Evolutionary conservation across 495 filamentous ascomycete genomes (phyloP), one percentile per base, ranked within the genome.

Genomic region (Melanomma pulvis-pyrius): DNA sequence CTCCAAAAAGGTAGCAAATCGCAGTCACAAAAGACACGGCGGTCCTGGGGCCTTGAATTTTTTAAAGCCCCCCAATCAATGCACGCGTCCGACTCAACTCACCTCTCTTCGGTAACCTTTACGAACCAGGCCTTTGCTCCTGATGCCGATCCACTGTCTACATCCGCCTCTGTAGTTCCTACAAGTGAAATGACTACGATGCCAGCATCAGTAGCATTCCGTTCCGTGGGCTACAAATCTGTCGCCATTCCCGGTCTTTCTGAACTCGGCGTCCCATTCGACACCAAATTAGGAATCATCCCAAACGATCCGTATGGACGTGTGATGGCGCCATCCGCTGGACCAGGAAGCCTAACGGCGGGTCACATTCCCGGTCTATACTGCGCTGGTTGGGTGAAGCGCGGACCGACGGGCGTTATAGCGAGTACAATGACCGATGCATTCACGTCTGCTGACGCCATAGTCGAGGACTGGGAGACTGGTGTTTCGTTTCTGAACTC

Each of bases 381-480:
- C 76, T 93, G 92, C 68, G 91, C 93, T 22, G 94, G 94, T 3
- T 98, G 94, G 94, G 93, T 96, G 22, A 98, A 98, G 77, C 83
- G 91, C 46, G 94, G 94, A 0, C 96, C 94, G 0, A 96, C 92
- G 5, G 94, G 94, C 6, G 93, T 97, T 2, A 98, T 98, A 75
- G 93, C 94, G 11, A 92, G 87, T 28, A 98, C 94, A 0, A 96
- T 98, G 93, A 87, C 88, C 56, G 96, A 98, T 76, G 96, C 93
- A 0, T 97, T 97, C 72, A 83, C 84, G 19, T 97, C 92, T 1
- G 96, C 87, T 0, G 92, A 96, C 74, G 86, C 87, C 1, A 88
- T 98, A 52, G 83, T 82, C 0, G 74, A 82, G 11, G 94, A 98
- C 71, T 91, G 92, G 86, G 68, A 76, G 9, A 63, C 54, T 0